These are phyloP conservation scores for Canna indica DNA, from an alignment of 176 grass and related monocot species.

Conservation along the genomic window DNA sequence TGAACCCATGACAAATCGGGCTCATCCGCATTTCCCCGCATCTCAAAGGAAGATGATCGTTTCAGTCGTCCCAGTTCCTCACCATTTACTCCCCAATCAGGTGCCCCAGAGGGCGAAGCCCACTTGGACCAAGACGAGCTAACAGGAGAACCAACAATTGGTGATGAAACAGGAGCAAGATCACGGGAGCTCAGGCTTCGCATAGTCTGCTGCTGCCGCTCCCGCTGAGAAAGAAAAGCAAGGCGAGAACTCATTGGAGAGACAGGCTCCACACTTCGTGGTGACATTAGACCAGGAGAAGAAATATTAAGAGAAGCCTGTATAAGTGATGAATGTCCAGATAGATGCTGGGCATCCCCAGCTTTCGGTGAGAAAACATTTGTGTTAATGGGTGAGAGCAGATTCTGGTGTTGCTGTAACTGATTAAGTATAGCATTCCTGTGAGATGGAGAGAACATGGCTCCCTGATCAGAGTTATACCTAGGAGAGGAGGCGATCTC, in stretches of 20 bases:
- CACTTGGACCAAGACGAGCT: conserved; percentile 58
- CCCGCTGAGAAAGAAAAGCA: conserved; percentile 41
- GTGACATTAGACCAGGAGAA: conserved; percentile 61
- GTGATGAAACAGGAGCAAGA: conserved; percentile 37
- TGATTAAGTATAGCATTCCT: conserved; percentile 75
- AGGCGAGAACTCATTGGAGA: conserved; percentile 64
- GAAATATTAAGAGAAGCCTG: conserved; percentile 55
- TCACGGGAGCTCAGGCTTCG: conserved; percentile 72
- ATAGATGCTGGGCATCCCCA: conserved; percentile 45
- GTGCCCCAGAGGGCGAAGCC: conserved; percentile 46
- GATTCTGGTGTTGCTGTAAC: conserved; percentile 57
- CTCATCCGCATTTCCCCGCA: conserved; percentile 45
- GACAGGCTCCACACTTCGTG: conserved; percentile 43
- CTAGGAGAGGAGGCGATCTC: conserved; percentile 55
- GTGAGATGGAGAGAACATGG: conserved; percentile 66
- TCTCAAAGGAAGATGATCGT: conserved; percentile 60
- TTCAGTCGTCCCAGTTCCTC: conserved; percentile 55
- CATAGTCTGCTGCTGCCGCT: conserved; percentile 68
- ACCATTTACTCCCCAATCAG: conserved; percentile 53
- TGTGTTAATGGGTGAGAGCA: conserved; percentile 71
- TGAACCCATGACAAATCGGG: conserved; percentile 81
- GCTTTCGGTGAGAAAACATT: conserved; percentile 51
- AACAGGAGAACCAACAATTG: conserved; percentile 41
- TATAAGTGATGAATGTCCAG: conserved; percentile 50
- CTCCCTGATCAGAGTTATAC: conserved; percentile 56